phyloP scores from a whole-genome alignment of 2,329 filamentous ascomycete species.

The Blumeriella jaapii region DNA sequence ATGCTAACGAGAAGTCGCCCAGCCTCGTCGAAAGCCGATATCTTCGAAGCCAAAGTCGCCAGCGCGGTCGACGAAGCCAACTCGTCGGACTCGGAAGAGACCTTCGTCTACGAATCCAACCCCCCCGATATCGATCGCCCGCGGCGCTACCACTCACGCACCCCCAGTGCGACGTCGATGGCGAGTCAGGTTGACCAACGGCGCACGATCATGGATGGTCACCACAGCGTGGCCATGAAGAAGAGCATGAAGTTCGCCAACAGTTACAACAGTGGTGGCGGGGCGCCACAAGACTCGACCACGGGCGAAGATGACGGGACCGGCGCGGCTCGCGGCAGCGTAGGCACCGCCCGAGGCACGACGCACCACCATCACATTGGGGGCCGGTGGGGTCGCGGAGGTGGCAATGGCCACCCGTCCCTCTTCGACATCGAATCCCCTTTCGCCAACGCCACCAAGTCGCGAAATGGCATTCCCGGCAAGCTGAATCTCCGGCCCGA shows the following conservation, averaged over 20 bases:
- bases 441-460: slow-evolving; percentile 54
- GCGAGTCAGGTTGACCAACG: slow-evolving; percentile 53
- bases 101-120: slow-evolving; percentile 98
- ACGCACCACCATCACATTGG: slow-evolving; percentile 71
- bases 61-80: slow-evolving; percentile 93
- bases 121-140: slow-evolving; percentile 59
- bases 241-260: slow-evolving; percentile 96
- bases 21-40: slow-evolving; percentile 92
- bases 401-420: slow-evolving; percentile 55
- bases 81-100: slow-evolving; percentile 95
- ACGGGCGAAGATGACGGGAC: slow-evolving; percentile 58
- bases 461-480: slow-evolving; percentile 53
- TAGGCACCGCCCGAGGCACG: slow-evolving; percentile 53
- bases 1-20: slow-evolving; percentile 36
- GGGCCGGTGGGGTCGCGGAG: slow-evolving; percentile 62
- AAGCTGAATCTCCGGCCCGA: slow-evolving; percentile 38
- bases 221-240: slow-evolving; percentile 57
- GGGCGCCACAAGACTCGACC: slow-evolving; percentile 23
- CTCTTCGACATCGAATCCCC: slow-evolving; percentile 69
- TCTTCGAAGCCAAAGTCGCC: slow-evolving; percentile 94
- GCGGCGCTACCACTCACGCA: slow-evolving; percentile 83
- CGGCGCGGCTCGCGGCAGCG: slow-evolving; percentile 47
- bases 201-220: slow-evolving; percentile 53
- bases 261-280: slow-evolving; percentile 49
- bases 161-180: slow-evolving; percentile 85